phyloP scores from a whole-genome alignment of 768 basidiomycete species.

The Leccinum pellstonianum region DNA sequence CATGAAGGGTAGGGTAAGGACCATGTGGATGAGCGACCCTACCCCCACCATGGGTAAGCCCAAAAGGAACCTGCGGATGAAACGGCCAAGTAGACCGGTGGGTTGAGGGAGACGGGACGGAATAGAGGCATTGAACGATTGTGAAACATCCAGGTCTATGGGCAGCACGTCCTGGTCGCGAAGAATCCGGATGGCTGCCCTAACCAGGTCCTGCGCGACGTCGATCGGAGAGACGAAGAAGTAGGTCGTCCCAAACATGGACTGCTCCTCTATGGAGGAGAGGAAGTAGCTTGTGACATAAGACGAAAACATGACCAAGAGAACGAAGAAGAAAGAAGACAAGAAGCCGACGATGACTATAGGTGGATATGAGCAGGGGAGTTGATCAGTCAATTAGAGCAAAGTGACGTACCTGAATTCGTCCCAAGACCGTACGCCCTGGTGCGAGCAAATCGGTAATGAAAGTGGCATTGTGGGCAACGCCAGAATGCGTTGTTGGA shows the following conservation, averaged over 20 bases:
- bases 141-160: conserved; percentile 22
- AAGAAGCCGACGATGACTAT: conserved; percentile 64
- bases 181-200: conserved; percentile 60
- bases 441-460: conserved; percentile 75
- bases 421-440: conserved; percentile 68
- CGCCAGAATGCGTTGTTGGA: conserved; percentile 71
- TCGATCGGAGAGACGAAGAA: conserved; percentile 54
- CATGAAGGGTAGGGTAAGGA: conserved; percentile 61
- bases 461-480: conserved; percentile 79
- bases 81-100: conserved; percentile 49
- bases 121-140: conserved; percentile 18
- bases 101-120: conserved; percentile 30
- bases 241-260: conserved; percentile 35
- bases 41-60: conserved; percentile 79
- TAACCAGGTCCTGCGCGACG: conserved; percentile 58
- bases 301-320: conserved; percentile 66
- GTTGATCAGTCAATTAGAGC: conserved; percentile 3
- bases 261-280: conserved; percentile 55
- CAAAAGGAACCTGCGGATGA: conserved; percentile 69
- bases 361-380: conserved; percentile 13
- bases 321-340: conserved; percentile 60
- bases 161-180: conserved; percentile 51
- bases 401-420: conserved; percentile 57
- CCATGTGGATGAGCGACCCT: conserved; percentile 70
- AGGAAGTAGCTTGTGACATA: conserved; percentile 69